Evolutionary conservation across 106 monocot genomes (phyloP), one percentile per base, ranked within the genome.

Genomic region (Apostasia ramifera): DNA sequence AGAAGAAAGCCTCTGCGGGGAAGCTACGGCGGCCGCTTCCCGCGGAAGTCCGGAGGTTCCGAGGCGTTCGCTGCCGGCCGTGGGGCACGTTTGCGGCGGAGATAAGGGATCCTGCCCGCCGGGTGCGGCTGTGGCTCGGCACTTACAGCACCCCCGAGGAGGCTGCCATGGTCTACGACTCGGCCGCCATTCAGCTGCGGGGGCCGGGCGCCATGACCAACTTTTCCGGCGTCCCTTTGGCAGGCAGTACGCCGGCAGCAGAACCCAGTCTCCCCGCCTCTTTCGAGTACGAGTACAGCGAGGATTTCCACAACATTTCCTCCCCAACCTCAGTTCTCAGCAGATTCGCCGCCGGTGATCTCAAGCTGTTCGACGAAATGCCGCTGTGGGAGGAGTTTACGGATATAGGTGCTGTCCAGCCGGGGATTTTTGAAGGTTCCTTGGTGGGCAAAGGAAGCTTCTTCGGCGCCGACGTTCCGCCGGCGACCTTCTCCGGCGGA

Each of bases 81-180:
- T 86, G 85, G 85, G 81, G 85, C 37, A 79, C 75, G 45, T 86
- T 69, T 72, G 78, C 81, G 49, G 85, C 85, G 48, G 85, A 86
- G 85, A 86, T 86, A 1, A 71, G 84, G 14, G 84, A 85, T 57
- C 84, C 81, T 5, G 59, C 58, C 56, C 63, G 74, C n/a, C 66
- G 80, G 0, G 66, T 73, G n/a, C 76, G 86, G 6, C 56, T 82
- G 4, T 86, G 86, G 86, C 86, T 86, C 6, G 86, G 86, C 55
- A 85, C 84, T 0, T 84, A 59, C 80, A 52, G 77, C 61, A 84
- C 84, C 4, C 77, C 84, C 10, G 76, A 79, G 38, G 86, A 82
- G 60, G 86, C 86, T 0, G 86, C 86, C 64, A 79, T 61, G 74
- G 82, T 80, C 11, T 86, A 86, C 77, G 86, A 86, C 71, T 38